These are phyloP conservation scores for Beta vulgaris DNA, from an alignment of 148 eudicot species.

Conservation along the genomic window DNA sequence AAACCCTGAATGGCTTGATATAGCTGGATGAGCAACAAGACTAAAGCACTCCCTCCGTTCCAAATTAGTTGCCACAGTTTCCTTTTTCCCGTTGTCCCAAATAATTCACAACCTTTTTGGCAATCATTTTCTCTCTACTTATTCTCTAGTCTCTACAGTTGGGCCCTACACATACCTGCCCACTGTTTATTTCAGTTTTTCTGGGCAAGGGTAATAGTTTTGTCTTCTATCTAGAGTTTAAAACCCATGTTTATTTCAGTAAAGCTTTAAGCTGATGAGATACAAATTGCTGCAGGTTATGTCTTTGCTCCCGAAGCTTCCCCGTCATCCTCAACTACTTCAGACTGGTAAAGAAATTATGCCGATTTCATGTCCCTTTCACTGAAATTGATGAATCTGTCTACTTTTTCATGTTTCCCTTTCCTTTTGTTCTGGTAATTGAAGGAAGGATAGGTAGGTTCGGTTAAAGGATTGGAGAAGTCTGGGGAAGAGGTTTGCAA, in stretches of 20 bases:
- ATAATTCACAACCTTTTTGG: too few species aligned
- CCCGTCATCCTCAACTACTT: conserved; percentile 85
- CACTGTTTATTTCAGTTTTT: too few species aligned
- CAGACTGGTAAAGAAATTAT: conserved; percentile 65
- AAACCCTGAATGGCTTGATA: neutral
- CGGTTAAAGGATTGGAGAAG: neutral
- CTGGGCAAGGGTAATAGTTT: neutral
- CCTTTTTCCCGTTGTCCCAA: too few species aligned
- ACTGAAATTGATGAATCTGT: neutral
- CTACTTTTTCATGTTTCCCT: neutral
- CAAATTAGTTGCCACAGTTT: too few species aligned
- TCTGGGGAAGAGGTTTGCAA: neutral
- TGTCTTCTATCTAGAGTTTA: neutral
- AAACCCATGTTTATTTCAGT: neutral
- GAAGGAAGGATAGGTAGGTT: neutral
- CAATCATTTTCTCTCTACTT: too few species aligned
- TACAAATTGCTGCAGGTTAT: conserved; percentile 53
- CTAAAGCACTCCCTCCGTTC: too few species aligned
- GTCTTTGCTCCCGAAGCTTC: conserved; percentile 86
- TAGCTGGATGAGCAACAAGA: neutral
- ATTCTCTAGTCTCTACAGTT: too few species aligned
- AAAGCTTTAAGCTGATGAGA: conserved; percentile 4
- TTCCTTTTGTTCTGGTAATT: neutral
- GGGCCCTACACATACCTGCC: too few species aligned
- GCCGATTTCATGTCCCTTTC: neutral